These are phyloP conservation scores for Fraxinus dipetala DNA, from an alignment of 305 asterid species.

Conservation along the genomic window DNA sequence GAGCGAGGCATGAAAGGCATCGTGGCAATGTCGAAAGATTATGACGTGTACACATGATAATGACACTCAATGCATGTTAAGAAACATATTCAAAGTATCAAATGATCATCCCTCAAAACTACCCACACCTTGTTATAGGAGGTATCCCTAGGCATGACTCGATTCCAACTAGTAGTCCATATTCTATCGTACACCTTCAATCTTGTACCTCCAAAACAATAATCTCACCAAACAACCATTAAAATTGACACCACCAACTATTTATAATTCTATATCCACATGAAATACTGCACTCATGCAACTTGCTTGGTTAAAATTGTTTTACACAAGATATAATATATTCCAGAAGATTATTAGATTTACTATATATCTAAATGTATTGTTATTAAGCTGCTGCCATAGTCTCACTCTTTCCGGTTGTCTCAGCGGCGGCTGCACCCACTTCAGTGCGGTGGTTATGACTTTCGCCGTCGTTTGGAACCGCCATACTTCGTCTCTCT, in stretches of 20 bases:
- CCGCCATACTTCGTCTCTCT: slow-evolving; percentile 16
- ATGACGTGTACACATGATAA: background rate
- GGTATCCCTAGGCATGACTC: background rate
- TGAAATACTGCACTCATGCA: background rate
- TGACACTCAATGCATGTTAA: background rate
- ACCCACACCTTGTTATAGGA: background rate
- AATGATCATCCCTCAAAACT: too few relatives aligned
- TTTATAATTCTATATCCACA: background rate
- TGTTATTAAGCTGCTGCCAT: background rate
- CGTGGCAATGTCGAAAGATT: background rate
- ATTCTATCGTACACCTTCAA: background rate
- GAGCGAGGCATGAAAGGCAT: background rate
- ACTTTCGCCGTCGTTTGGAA: background rate
- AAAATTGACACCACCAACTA: background rate
- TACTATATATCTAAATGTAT: too few relatives aligned
- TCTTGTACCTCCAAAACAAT: background rate
- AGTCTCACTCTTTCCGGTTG: background rate
- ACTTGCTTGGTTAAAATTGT: background rate
- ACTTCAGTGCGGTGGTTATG: slow-evolving; percentile 1
- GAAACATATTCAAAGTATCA: background rate
- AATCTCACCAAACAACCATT: background rate
- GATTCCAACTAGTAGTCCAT: background rate
- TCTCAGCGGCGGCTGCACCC: background rate
- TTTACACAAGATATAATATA: background rate
- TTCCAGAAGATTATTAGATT: background rate